Conservation (phyloP, 495 filamentous ascomycete genomes). For the Penicillium dipodomyicola region DNA sequence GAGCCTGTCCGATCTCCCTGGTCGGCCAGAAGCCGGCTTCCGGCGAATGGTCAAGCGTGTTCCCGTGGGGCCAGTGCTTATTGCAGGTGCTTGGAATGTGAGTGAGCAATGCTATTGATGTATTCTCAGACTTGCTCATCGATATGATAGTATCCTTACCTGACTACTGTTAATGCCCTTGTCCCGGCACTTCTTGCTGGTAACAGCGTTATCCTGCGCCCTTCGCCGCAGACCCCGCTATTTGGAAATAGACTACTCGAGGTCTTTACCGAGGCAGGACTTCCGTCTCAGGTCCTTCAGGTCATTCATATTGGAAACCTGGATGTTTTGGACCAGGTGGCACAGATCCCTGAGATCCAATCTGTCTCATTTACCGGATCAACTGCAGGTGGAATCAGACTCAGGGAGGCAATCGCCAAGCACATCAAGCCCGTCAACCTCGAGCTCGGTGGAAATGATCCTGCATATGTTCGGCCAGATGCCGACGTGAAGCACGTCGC, state of each 20-base stretch:
- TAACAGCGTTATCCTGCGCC: slow-evolving; percentile 87
- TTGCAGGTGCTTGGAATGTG: slow-evolving; percentile 95
- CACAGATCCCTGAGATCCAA: slow-evolving; percentile 68
- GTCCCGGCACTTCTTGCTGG: slow-evolving; percentile 85
- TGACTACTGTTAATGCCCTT: slow-evolving; percentile 87
- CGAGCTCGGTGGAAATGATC: slow-evolving; percentile 92
- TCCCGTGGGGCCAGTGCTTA: slow-evolving; percentile 77
- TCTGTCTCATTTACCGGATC: slow-evolving; percentile 91
- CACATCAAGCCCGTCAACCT: slow-evolving; percentile 80
- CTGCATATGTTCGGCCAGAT: slow-evolving; percentile 82
- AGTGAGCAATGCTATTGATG: slow-evolving; percentile 31
- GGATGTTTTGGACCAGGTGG: slow-evolving; percentile 69
- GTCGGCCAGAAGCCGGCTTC: slow-evolving; percentile 80
- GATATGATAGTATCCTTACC: slow-evolving; percentile 74
- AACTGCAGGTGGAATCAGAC: slow-evolving; percentile 75
- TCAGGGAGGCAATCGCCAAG: slow-evolving; percentile 77
- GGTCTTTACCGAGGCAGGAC: slow-evolving; percentile 74
- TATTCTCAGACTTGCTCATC: slow-evolving; percentile 6
- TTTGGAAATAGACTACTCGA: slow-evolving; percentile 77
- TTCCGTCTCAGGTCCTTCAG: slow-evolving; percentile 79
- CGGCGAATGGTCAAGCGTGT: slow-evolving; percentile 83
- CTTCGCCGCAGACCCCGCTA: slow-evolving; percentile 90
- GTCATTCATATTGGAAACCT: slow-evolving; percentile 82
- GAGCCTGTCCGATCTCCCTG: slow-evolving; percentile 61
- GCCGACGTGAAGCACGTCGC: slow-evolving; percentile 87